Percentiles rank a stretch among this genome's conserved stretches.
These are phyloP conservation scores for Dimargaris verticillata DNA, from an alignment of 192 early-diverging fungal genomes.

Conservation along the genomic window DNA sequence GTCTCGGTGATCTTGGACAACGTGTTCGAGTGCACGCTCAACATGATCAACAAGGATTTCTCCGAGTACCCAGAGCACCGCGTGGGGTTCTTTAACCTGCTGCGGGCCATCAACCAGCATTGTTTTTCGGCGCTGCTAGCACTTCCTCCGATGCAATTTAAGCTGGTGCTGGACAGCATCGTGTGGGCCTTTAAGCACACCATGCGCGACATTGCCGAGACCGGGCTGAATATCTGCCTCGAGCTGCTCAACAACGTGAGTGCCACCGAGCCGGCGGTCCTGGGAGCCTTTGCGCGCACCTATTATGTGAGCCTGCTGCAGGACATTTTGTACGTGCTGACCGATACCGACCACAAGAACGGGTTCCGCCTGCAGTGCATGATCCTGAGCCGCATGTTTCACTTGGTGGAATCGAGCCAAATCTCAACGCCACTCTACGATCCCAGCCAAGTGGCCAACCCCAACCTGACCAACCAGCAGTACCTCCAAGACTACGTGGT, in stretches of 20 bases:
- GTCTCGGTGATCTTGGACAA: slow-evolving; percentile 77
- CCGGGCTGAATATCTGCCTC: slow-evolving; percentile 68
- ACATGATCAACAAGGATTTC: slow-evolving; percentile 99
- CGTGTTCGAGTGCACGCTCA: slow-evolving; percentile 90
- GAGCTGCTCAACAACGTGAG: slow-evolving; percentile 77
- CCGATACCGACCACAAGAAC: slow-evolving; percentile 92
- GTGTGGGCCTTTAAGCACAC: slow-evolving; percentile 99
- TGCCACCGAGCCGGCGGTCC: slow-evolving; percentile 47
- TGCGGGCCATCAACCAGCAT: slow-evolving; percentile 75
- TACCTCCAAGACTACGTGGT: slow-evolving; percentile 75
- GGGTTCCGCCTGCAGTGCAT: slow-evolving; percentile 87
- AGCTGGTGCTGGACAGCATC: slow-evolving; percentile 83
- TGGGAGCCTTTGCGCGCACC: slow-evolving; percentile 78
- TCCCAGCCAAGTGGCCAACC: slow-evolving; percentile 47
- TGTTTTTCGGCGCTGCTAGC: slow-evolving; percentile 88
- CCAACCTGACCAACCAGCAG: slow-evolving; percentile 58
- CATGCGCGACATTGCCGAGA: slow-evolving; percentile 91
- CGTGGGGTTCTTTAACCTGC: slow-evolving; percentile 80
- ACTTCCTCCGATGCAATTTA: slow-evolving; percentile 72
- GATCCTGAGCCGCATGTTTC: slow-evolving; percentile 82
- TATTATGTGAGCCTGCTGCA: slow-evolving; percentile 85
- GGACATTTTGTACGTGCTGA: slow-evolving; percentile 93
- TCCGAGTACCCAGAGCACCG: slow-evolving; percentile 95
- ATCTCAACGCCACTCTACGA: slow-evolving; percentile 82
- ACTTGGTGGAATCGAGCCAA: slow-evolving; percentile 59